Evolutionary conservation across 352 stramenopile genomes (phyloP).

Genomic region (Phytophthora foliorum): DNA sequence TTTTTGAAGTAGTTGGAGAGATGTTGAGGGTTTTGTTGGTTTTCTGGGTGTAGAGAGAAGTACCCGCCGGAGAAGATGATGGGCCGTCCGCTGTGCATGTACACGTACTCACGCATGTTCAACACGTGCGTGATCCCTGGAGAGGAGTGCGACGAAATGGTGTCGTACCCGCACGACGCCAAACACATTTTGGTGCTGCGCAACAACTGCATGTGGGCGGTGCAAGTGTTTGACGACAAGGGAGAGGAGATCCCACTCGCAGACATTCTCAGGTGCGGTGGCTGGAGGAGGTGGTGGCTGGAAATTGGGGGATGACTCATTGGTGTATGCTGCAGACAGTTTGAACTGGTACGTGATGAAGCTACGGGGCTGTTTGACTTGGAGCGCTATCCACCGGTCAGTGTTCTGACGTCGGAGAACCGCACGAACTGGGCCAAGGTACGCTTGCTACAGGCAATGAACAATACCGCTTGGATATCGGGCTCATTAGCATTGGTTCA

Average conservation of each 20-base stretch:
- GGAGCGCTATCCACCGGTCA: conserved; percentile 90
- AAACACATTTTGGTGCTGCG: conserved; percentile 95
- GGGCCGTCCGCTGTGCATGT: conserved; percentile 94
- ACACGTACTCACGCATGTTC: conserved; percentile 96
- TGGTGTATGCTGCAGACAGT: conserved; percentile 56
- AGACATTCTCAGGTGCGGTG: conserved; percentile 71
- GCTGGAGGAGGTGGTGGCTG: background rate
- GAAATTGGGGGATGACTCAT: background rate
- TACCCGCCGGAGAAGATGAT: conserved; percentile 95
- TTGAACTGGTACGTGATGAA: conserved; percentile 88
- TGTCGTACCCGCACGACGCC: conserved; percentile 90
- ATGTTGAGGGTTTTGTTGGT: background rate
- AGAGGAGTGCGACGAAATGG: conserved; percentile 88
- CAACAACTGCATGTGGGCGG: conserved; percentile 92
- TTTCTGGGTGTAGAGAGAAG: conserved; percentile 76
- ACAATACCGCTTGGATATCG: background rate
- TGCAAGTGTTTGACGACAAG: conserved; percentile 84
- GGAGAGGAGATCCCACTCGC: conserved; percentile 77
- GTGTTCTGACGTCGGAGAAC: conserved; percentile 96
- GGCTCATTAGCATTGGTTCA: background rate
- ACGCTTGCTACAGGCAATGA: conserved; percentile 20
- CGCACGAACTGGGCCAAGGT: conserved; percentile 96
- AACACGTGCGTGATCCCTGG: conserved; percentile 97
- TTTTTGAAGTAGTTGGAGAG: too few species aligned
- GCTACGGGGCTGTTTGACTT: conserved; percentile 88